Evolutionary conservation across 352 stramenopile genomes (phyloP).

Genomic region (Peronospora farinosa): DNA sequence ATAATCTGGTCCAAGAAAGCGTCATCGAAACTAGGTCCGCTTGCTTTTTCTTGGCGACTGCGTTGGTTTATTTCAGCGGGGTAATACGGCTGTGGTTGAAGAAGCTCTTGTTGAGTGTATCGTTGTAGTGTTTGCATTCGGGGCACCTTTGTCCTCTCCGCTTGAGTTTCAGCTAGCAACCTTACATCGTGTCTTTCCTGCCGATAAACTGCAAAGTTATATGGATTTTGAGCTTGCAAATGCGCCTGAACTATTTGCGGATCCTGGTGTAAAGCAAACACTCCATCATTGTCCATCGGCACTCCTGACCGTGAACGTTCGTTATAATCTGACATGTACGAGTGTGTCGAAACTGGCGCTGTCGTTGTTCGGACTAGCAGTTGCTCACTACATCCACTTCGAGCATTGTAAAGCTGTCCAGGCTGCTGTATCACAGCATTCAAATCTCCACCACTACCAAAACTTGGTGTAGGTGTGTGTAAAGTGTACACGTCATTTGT

Average conservation of each 20-base stretch:
- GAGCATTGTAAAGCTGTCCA: constrained; percentile 1
- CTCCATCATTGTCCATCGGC: constrained; percentile 2
- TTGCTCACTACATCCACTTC: constrained; percentile 3
- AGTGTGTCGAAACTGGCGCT: background rate
- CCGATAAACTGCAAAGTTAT: constrained; percentile 3
- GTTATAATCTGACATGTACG: constrained; percentile 5
- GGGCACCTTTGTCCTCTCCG: constrained; percentile 2
- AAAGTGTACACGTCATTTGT: background rate
- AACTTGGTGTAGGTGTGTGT: background rate
- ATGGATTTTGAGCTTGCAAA: constrained; percentile 10
- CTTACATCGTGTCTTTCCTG: constrained; percentile 8
- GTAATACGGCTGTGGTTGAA: constrained; percentile 12
- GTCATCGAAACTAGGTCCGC: constrained; percentile 4
- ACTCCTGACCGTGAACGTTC: background rate
- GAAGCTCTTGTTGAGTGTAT: constrained; percentile 9
- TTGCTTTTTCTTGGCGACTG: constrained; percentile 6
- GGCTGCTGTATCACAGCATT: constrained; percentile 1
- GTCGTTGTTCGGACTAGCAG: background rate
- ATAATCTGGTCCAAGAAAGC: constrained; percentile 12
- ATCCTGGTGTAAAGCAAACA: constrained; percentile 14
- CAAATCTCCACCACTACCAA: background rate
- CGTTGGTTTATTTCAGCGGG: background rate
- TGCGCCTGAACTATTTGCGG: constrained; percentile 7
- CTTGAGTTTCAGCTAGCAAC: constrained; percentile 3
- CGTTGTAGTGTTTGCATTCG: constrained; percentile 3